Evolutionary conservation across 2,329 filamentous ascomycete species (phyloP).

Genomic region (Acephala macrosclerotiorum): DNA sequence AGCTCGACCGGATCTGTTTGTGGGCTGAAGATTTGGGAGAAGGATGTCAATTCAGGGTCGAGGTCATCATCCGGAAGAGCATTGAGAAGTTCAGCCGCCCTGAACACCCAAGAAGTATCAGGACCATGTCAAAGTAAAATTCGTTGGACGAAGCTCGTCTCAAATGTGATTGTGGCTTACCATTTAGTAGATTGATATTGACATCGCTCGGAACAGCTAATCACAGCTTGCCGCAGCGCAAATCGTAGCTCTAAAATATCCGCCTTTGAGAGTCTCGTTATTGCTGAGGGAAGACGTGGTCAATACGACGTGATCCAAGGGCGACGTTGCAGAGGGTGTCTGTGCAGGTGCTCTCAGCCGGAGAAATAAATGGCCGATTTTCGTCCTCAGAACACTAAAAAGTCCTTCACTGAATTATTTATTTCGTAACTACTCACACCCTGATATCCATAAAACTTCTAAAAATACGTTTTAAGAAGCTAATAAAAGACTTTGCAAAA

Average conservation of each 20-base stretch:
- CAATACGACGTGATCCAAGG: too few species aligned
- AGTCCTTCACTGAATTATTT: too few species aligned
- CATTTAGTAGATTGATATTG: constrained; percentile 3
- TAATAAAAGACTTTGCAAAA: too few species aligned
- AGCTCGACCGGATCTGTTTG: not conserved
- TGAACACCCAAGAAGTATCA: not conserved
- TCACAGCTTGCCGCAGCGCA: not conserved
- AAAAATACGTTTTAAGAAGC: too few species aligned
- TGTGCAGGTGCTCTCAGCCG: too few species aligned
- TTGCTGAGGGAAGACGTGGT: not conserved
- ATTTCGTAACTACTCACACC: too few species aligned
- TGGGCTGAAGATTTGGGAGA: not conserved
- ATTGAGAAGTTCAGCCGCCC: not conserved
- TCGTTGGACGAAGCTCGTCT: not conserved
- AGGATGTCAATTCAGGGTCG: not conserved
- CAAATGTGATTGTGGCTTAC: not conserved
- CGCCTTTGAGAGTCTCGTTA: not conserved
- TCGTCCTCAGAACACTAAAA: too few species aligned
- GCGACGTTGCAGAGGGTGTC: too few species aligned
- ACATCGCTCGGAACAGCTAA: not conserved
- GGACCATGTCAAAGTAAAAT: not conserved
- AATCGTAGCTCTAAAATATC: not conserved
- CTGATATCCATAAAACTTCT: too few species aligned
- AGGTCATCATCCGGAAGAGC: not conserved
- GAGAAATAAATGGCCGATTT: too few species aligned